phyloP scores from a whole-genome alignment of 768 basidiomycete genomes.

The Neoboletus magnificus region DNA sequence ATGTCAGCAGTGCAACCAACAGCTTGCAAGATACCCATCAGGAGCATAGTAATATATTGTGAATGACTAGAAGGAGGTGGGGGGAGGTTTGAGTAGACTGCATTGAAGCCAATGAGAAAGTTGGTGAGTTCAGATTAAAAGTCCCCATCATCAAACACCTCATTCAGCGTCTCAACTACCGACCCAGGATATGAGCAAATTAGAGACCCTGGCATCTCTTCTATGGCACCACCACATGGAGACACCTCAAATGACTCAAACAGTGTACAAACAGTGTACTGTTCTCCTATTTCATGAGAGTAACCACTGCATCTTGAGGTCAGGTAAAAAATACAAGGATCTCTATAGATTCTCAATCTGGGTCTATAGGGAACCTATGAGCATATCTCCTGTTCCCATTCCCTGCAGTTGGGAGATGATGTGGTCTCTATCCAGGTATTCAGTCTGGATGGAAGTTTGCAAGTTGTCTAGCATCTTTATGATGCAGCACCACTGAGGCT shows the following conservation, averaged over 20 bases:
- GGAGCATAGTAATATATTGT: not conserved
- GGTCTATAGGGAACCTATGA: not conserved
- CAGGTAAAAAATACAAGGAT: slow-evolving; percentile 35
- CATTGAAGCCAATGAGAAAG: not conserved
- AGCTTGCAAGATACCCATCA: not conserved
- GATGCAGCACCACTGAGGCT: too few species aligned
- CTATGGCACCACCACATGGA: slow-evolving; percentile 13
- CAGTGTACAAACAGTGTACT: slow-evolving; percentile 35
- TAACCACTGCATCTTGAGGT: slow-evolving; percentile 14
- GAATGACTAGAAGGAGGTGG: not conserved
- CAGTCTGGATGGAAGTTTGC: too few species aligned
- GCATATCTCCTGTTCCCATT: not conserved
- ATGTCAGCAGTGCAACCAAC: not conserved
- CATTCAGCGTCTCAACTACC: slow-evolving; percentile 30
- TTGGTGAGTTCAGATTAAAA: not conserved
- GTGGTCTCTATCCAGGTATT: too few species aligned
- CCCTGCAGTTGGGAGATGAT: not conserved
- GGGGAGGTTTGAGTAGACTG: not conserved
- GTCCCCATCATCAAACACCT: not conserved
- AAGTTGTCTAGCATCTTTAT: too few species aligned
- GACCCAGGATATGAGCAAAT: slow-evolving; percentile 38
- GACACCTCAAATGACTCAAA: slow-evolving; percentile 44
- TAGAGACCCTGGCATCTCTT: not conserved
- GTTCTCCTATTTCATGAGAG: slow-evolving; percentile 27
- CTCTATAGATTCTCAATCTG: slow-evolving; percentile 22